Percentiles rank a stretch among this genome's conserved stretches.
Evolutionary conservation across 2,329 filamentous ascomycete species (phyloP).

Genomic region (Apiospora kogelbergensis): DNA sequence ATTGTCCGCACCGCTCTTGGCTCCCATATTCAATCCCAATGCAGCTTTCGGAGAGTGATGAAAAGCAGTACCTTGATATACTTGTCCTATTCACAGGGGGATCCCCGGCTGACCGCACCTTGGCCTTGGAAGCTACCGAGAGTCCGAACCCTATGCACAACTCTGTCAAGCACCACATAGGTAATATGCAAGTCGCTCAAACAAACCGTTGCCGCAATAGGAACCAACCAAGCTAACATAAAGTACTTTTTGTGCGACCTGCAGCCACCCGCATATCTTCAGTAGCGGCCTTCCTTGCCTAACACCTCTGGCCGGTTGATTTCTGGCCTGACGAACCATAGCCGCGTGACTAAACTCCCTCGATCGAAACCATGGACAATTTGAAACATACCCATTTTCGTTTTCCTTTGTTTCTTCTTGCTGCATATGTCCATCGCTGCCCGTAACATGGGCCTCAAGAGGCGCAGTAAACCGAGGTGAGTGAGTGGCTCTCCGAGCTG

Average conservation of each 20-base stretch:
- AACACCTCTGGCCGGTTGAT: constrained; percentile 2
- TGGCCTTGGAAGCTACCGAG: background rate
- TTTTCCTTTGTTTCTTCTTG: background rate
- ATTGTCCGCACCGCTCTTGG: background rate
- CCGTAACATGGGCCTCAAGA: background rate
- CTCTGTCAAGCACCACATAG: background rate
- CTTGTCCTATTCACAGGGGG: background rate
- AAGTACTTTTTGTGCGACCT: background rate
- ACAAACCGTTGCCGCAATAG: background rate
- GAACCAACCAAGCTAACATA: background rate
- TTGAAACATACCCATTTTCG: background rate
- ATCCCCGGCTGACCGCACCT: background rate
- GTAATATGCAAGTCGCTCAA: background rate
- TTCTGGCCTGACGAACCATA: background rate
- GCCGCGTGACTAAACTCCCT: background rate
- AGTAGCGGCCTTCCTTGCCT: background rate
- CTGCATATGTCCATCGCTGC: too few relatives aligned
- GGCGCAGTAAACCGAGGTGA: constrained; percentile 2
- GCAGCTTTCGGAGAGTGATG: background rate
- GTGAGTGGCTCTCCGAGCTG: background rate
- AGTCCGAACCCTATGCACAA: constrained; percentile 1
- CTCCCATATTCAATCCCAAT: background rate
- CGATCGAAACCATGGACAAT: background rate
- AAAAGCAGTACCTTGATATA: background rate
- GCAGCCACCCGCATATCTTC: constrained; percentile 4